Conservation (phyloP, 2,329 filamentous ascomycete species). For the Verticillium klebahnii region DNA sequence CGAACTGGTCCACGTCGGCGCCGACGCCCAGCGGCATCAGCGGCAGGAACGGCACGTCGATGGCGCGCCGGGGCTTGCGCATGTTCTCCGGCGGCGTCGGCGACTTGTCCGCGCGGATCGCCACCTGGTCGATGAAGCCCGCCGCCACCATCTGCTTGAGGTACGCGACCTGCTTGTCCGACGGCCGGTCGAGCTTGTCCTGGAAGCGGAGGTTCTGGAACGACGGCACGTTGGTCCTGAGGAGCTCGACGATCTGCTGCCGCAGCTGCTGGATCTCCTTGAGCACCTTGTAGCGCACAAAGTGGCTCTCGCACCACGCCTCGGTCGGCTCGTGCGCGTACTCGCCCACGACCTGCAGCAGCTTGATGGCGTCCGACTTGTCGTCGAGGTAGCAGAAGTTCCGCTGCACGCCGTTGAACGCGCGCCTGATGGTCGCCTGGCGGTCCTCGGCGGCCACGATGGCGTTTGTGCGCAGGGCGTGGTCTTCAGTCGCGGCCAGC, state of each 20-base stretch:
- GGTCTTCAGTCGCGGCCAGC: slow-evolving; percentile 39
- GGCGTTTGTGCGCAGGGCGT: slow-evolving; percentile 54
- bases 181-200: slow-evolving; percentile 54
- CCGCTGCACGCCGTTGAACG: slow-evolving; percentile 67
- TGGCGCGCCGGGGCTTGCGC: slow-evolving; percentile 75
- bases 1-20: slow-evolving; percentile 53
- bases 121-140: slow-evolving; percentile 91
- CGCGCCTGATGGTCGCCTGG: slow-evolving; percentile 57
- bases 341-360: slow-evolving; percentile 82
- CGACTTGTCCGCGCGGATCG: slow-evolving; percentile 83
- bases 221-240: slow-evolving; percentile 67
- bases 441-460: slow-evolving; percentile 69
- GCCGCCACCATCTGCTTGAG: slow-evolving; percentile 89
- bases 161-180: slow-evolving; percentile 66
- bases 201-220: slow-evolving; percentile 54
- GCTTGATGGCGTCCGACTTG: slow-evolving; percentile 82
- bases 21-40: slow-evolving; percentile 62
- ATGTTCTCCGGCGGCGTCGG: slow-evolving; percentile 63
- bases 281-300: slow-evolving; percentile 82
- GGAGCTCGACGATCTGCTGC: slow-evolving; percentile 74
- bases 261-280: slow-evolving; percentile 82
- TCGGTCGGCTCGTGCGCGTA: slow-evolving; percentile 72
- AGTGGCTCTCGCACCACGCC: slow-evolving; percentile 75
- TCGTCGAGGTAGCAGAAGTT: slow-evolving; percentile 79
- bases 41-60: slow-evolving; percentile 87